A percentile compares a stretch with the other conserved stretches of the same genome.
Evolutionary conservation across 441 rosid species (phyloP).

Genomic region (Lepidium campestre): DNA sequence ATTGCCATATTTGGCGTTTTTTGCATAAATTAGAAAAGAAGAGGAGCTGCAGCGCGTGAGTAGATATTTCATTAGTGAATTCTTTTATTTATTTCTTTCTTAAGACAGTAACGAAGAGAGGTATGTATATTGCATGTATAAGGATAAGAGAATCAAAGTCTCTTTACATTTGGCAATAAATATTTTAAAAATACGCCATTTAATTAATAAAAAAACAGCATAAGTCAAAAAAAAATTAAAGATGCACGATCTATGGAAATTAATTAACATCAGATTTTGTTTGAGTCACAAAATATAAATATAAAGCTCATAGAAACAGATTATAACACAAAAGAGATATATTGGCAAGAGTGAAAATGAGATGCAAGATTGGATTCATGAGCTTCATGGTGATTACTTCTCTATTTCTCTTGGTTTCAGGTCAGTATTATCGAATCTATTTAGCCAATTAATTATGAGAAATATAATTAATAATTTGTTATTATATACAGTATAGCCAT

Average conservation of each 20-base stretch:
- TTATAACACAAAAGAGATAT: not conserved
- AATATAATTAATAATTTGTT: not conserved
- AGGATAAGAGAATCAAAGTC: not conserved
- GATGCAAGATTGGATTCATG: constrained; percentile 3
- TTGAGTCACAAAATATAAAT: not conserved
- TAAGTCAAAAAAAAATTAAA: not conserved
- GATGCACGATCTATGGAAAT: not conserved
- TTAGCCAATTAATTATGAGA: not conserved
- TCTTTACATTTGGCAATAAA: not conserved
- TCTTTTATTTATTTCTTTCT: too few species aligned
- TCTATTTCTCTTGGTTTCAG: constrained; percentile 2
- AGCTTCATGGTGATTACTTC: not conserved
- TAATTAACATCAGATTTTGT: not conserved
- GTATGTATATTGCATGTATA: too few species aligned
- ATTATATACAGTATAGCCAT: not conserved
- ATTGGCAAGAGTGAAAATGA: not conserved
- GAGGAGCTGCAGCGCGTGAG: too few species aligned
- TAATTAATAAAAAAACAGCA: not conserved
- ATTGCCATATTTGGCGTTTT: too few species aligned
- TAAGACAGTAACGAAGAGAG: too few species aligned
- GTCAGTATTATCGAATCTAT: not conserved
- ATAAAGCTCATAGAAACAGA: not conserved
- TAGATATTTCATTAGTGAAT: too few species aligned
- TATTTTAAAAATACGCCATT: not conserved
- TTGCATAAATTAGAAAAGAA: too few species aligned